These are phyloP conservation scores for Cubamyces lactineus DNA, from an alignment of 768 basidiomycete genomes.

Conservation along the genomic window DNA sequence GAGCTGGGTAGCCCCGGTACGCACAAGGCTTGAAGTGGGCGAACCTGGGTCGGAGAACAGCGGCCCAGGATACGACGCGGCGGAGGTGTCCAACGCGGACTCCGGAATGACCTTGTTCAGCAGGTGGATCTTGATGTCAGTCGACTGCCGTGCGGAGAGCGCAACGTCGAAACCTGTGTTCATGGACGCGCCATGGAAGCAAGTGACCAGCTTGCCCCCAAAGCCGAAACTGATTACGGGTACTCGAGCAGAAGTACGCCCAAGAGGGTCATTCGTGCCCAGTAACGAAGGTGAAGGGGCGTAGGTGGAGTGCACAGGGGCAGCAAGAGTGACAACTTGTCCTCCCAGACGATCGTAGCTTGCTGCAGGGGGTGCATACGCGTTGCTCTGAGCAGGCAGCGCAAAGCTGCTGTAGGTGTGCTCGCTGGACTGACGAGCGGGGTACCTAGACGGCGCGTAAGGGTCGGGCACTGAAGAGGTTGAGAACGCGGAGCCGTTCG, in stretches of 20 bases:
- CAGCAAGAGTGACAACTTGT: constrained; percentile 32
- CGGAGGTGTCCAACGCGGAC: constrained; percentile 56
- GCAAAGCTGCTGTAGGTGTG: constrained; percentile 23
- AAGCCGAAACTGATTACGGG: constrained; percentile 92
- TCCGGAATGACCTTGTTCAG: constrained; percentile 74
- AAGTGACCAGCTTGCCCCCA: constrained; percentile 88
- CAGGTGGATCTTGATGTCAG: constrained; percentile 66
- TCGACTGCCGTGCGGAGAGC: constrained; percentile 69
- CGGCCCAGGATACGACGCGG: constrained; percentile 81
- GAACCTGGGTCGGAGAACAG: constrained; percentile 77
- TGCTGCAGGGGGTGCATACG: constrained; percentile 10
- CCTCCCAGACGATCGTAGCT: constrained; percentile 19
- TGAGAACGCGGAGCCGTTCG: constrained; percentile 49
- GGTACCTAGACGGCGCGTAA: constrained; percentile 41
- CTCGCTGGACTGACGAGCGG: constrained; percentile 23
- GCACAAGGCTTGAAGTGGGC: constrained; percentile 67
- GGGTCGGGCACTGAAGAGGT: constrained; percentile 34
- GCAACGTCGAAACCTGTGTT: constrained; percentile 80
- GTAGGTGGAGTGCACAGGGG: constrained; percentile 58
- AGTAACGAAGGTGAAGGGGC: constrained; percentile 84
- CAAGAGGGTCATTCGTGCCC: constrained; percentile 81
- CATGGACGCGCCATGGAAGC: constrained; percentile 73
- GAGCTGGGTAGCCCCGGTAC: constrained; percentile 58
- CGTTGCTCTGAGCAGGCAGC: constrained; percentile 4
- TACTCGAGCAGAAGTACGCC: constrained; percentile 68